Conservation (phyloP, 352 stramenopile species). For the Globisporangium alternatum region DNA sequence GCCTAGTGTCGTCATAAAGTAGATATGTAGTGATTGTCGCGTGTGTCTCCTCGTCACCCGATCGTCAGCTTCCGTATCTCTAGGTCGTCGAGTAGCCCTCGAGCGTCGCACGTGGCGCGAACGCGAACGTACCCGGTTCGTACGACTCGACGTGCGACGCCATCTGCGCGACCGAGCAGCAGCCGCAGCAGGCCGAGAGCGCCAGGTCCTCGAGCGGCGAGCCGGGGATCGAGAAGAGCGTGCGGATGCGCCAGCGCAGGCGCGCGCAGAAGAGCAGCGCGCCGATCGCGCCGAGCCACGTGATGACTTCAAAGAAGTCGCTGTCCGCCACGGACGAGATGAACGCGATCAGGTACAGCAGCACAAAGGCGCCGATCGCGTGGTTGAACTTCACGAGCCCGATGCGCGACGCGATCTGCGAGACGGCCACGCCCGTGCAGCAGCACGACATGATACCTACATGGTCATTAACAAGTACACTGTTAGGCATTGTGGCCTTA, state of each 20-base stretch:
- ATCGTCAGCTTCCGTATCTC: not conserved
- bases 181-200: constrained; percentile 57
- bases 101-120: constrained; percentile 61
- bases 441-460: constrained; percentile 64
- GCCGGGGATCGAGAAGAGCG: constrained; percentile 61
- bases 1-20: too few species aligned
- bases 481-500: not conserved
- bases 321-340: constrained; percentile 26
- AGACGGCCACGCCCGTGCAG: constrained; percentile 56
- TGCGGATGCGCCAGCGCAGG: constrained; percentile 58
- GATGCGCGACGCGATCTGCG: constrained; percentile 58
- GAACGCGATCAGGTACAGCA: constrained; percentile 51
- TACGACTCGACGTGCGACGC: constrained; percentile 80
- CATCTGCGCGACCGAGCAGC: constrained; percentile 78
- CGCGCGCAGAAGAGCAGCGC: constrained; percentile 39
- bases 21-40: too few species aligned
- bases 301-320: constrained; percentile 51
- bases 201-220: constrained; percentile 47
- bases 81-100: constrained; percentile 61
- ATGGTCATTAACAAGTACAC: not conserved
- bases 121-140: constrained; percentile 56
- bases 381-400: constrained; percentile 59
- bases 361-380: constrained; percentile 44
- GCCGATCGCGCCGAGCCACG: constrained; percentile 36
- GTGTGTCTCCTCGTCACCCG: not conserved